Evolutionary conservation across 73 alveolate species (phyloP).

Genomic region (Paramecium sexaurelia): DNA sequence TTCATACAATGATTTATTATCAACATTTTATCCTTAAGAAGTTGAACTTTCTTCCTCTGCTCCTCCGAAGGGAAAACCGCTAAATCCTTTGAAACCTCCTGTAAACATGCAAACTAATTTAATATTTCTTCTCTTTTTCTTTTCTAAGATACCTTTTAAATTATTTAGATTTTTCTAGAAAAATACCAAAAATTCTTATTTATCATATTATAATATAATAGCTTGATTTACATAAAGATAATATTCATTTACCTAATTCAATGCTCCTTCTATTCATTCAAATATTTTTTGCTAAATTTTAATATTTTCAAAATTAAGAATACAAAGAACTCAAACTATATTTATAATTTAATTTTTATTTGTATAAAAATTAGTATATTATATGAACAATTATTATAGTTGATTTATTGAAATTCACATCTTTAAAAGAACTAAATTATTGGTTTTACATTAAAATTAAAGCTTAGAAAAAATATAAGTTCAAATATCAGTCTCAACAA

Average conservation of each 20-base stretch:
- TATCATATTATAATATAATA: not conserved
- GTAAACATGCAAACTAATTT: slow-evolving; percentile 6
- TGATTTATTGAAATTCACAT: no score
- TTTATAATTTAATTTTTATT: no score
- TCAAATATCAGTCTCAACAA: no score
- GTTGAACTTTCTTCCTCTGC: slow-evolving; percentile 71
- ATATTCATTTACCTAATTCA: no score
- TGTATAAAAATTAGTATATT: no score
- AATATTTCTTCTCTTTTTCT: not conserved
- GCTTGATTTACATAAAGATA: no score
- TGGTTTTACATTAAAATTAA: no score
- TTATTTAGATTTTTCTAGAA: not conserved
- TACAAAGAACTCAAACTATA: no score
- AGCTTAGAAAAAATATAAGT: no score
- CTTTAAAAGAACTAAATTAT: no score
- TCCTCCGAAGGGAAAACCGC: slow-evolving; percentile 26
- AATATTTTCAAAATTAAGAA: not conserved
- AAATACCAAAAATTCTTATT: not conserved
- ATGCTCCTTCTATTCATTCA: not conserved
- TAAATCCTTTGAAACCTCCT: slow-evolving; percentile 66
- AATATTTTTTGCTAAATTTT: no score
- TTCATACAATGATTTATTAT: slow-evolving; percentile 87
- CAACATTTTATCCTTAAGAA: slow-evolving; percentile 70
- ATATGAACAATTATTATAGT: no score
- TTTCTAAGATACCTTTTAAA: not conserved